phyloP scores from a whole-genome alignment of 2,329 filamentous ascomycete genomes.

The Eutypella sp. region DNA sequence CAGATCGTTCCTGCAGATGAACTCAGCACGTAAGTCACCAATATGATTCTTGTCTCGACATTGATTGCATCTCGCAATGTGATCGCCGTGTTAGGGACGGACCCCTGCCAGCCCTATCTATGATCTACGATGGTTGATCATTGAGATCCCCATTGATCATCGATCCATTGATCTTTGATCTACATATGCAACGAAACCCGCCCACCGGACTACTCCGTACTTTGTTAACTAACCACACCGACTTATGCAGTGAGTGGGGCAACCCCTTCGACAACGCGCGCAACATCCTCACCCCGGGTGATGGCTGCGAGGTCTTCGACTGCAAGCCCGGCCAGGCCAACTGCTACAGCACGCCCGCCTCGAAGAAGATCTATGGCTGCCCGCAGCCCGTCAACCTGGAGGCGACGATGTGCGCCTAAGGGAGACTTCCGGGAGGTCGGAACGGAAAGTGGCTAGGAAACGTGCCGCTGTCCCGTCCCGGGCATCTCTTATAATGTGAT shows the following conservation, averaged over 20 bases:
- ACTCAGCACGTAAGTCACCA: conserved; percentile 32
- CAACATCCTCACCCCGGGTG: conserved; percentile 32
- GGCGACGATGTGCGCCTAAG: conserved; percentile 25
- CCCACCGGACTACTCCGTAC: too few relatives aligned
- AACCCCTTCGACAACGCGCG: conserved; percentile 34
- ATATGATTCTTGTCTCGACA: neutral
- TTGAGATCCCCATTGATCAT: too few relatives aligned
- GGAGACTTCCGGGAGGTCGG: too few relatives aligned
- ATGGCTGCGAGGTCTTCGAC: conserved; percentile 33
- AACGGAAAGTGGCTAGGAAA: too few relatives aligned
- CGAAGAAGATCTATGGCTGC: conserved; percentile 37
- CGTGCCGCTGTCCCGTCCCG: too few relatives aligned
- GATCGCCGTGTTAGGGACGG: too few relatives aligned
- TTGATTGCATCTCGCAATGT: too few relatives aligned
- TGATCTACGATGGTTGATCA: too few relatives aligned
- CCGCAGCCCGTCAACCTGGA: conserved; percentile 34
- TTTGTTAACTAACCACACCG: conserved; percentile 10
- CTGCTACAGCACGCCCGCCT: conserved; percentile 35
- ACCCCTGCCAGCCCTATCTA: too few relatives aligned
- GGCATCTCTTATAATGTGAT: too few relatives aligned
- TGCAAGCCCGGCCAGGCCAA: conserved; percentile 28
- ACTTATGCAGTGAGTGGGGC: conserved; percentile 25
- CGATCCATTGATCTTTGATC: too few relatives aligned
- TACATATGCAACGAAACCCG: too few relatives aligned
- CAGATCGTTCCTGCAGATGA: conserved; percentile 26